These are phyloP conservation scores for Apiospora koreana DNA, from an alignment of 2,329 filamentous ascomycete species.

Conservation along the genomic window DNA sequence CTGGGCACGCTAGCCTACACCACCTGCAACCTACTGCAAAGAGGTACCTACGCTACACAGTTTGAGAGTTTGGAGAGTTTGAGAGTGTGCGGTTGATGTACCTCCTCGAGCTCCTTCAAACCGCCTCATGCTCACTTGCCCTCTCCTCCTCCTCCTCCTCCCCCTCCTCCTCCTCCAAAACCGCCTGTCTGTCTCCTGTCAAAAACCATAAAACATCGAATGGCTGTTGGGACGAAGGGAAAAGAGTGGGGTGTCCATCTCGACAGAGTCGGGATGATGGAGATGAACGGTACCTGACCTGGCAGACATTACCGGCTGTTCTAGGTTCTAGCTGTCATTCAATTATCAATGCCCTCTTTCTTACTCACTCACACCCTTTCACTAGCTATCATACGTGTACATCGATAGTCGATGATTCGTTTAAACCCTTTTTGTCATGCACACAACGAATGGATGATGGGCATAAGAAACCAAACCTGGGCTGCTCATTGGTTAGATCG, in stretches of 20 bases:
- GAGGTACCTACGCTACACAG: neutral
- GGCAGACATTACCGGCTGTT: neutral
- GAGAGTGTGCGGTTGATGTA: too few species aligned
- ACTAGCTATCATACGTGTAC: too few species aligned
- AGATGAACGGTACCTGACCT: neutral
- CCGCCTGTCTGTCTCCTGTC: neutral
- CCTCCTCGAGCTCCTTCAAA: too few species aligned
- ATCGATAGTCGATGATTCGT: neutral
- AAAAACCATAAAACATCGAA: conserved; percentile 7
- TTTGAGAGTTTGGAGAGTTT: too few species aligned
- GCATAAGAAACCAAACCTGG: neutral
- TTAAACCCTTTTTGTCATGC: neutral
- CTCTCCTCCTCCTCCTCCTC: too few species aligned
- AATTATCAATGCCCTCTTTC: neutral
- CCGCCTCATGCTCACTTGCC: too few species aligned
- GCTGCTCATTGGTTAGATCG: neutral
- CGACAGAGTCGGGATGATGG: conserved; percentile 5
- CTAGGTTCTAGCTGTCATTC: neutral
- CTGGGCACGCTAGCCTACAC: neutral
- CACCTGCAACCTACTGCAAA: neutral
- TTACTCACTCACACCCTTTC: too few species aligned
- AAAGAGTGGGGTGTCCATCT: neutral
- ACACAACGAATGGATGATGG: neutral
- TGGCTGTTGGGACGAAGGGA: conserved; percentile 1
- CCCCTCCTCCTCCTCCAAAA: neutral